Evolutionary conservation across 2,329 filamentous ascomycete genomes (phyloP), one percentile per base, ranked within the genome.

Genomic region (Bipolaris sorokiniana): DNA sequence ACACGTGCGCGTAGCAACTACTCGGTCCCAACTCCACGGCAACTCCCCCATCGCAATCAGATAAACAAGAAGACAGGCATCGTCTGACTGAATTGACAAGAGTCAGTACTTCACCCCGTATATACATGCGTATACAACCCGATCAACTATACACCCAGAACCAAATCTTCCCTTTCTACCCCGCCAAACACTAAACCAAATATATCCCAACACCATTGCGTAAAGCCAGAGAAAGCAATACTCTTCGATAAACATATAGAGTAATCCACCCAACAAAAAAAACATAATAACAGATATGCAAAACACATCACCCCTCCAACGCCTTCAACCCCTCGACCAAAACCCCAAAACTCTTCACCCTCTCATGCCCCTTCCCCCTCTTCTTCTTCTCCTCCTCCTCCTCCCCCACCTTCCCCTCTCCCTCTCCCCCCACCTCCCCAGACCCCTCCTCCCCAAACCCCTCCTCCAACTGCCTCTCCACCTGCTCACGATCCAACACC

Each of bases 301-400:
- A n/a, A 13, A 13, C 7, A 18, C 15, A 31, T 44, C 64, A 56
- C 56, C 49, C 50, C 16, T 73, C 68, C 31, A 72, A 48, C 10
- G 50, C 68, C 56, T 65, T 70, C 58, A 77, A 47, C 28, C 73
- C 73, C 7, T 63, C 63, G 44, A 77, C 41, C 53, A 76, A 55
- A 33, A 28, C 49, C 20, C 60, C 62, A 55, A 72, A 66, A 9
- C 58, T 52, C 65, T 67, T 67, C 34, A 60, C 49, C 50, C 70
- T 64, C 6, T 15, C 20, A 22, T 41, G 20, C 13, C 28, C 48
- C n/a, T 66, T 44, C 38, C 48, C 63, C 51, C 59, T 64, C 31
- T 54, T 44, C 11, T 58, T 56, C 4, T 48, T 40, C 50, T 52
- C 34, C 18, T 46, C 47, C 4, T 48, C 41, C 50, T 52, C 34